Evolutionary conservation across 495 filamentous ascomycete species (phyloP), one percentile per base, ranked within the genome.

Genomic region (Evernia prunastri): DNA sequence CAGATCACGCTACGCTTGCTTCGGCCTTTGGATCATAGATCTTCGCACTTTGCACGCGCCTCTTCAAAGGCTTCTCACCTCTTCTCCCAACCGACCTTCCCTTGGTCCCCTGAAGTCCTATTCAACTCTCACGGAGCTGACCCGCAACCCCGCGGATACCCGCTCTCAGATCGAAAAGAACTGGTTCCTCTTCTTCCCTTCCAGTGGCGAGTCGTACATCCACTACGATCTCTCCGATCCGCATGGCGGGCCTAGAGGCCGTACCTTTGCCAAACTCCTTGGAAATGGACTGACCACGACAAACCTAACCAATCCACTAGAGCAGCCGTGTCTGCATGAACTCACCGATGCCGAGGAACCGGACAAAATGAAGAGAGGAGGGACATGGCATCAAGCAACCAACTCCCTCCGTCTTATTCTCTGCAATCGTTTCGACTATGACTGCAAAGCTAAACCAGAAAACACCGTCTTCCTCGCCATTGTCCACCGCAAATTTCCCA

Each of bases 1-100:
- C 33, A 74, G 73, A 59, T 77, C 75, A 9, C 69, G 72, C n/a
- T 77, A 77, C 58, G 71, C 75, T n/a, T 77, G 75, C 58, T 74
- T 77, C 61, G 75, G 75, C 20, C 75, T 77, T 23, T 77, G 75
- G 75, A 63, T 74, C 29, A 72, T 76, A 33, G 75, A 77, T 51
- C 72, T 77, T 15, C 75, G 75, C 39, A 67, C 45, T 4, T 58
- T 74, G 12, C 59, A 77, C 58, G 62, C 69, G 27, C 68, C 70
- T 6, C 68, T 77, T 20, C 23, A 67, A 18, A 66, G 63, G 17
- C 67, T 76, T 1, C 70, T 77, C 54, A 56, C 72, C 1, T 76
- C 73, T n/a, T 67, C 69, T 17, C 75, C 75, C 3, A 60, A 25
- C 23, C 45, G 58, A 7, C 72, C 75, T 13, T 73, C 73, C 29